Evolutionary conservation across 2,329 filamentous ascomycete species (phyloP), one percentile per base, ranked within the genome.

Genomic region (Zasmidium angulare): DNA sequence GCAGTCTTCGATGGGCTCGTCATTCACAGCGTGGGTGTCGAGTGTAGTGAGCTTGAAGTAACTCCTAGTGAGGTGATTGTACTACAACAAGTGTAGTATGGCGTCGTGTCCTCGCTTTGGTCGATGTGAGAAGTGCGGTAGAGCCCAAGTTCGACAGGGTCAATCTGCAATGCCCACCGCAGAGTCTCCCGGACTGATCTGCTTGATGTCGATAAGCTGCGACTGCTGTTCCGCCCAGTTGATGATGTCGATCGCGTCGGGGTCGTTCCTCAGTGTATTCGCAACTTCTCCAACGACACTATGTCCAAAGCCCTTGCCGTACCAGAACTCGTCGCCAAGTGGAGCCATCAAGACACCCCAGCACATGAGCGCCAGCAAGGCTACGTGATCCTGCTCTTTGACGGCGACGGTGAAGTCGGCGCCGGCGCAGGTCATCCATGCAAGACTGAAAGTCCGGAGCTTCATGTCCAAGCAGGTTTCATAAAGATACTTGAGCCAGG

Each of bases 261-360:
- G 36, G 3, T 43, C 36, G n/a, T 43, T 43, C 36, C 36, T 43
- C 36, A 43, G n/a, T 3, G 11, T 14, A 43, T 43, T 19, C 36
- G 36, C 36, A 14, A 43, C 36, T 19, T 43, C 36, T 3, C 12
- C n/a, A 17, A 43, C 36, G n/a, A 43, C 36, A 19, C 20, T 49
- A 26, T 53, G 9, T 12, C 61, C 61, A n/a, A 56, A 63, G 2
- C 55, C 58, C 52, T 59, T 53, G 2, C 55, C 61, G 23, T 60
- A 63, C 61, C 61, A 63, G 46, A 56, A 59, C 1, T 54, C 46
- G 7, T 60, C 31, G 3, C 61, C 61, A 3, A 59, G 14, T 3
- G 58, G 58, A 21, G 58, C 55, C 1, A 63, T 29, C n/a, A 60
- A 23, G 2, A 63, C 61, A 6, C 58, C 61, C 61, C 61, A 63